Conservation (phyloP, 1,284 basidiomycete species). For the Exobasidium cylindrosporum region DNA sequence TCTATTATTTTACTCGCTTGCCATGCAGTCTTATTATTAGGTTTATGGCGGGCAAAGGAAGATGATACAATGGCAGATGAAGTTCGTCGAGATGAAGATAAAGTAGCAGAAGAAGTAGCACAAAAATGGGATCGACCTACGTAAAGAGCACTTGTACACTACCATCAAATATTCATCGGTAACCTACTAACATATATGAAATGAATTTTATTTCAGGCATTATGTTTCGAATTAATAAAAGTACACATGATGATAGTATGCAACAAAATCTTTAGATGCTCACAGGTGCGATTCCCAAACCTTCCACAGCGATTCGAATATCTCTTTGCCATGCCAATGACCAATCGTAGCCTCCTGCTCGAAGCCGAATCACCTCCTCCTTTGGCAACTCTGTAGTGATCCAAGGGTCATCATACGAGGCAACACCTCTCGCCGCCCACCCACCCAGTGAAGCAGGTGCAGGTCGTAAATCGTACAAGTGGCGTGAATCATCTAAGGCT, state of each 20-base stretch:
- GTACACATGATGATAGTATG: not conserved
- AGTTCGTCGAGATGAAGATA: slow-evolving; percentile 5
- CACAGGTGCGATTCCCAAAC: not conserved
- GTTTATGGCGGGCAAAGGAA: slow-evolving; percentile 7
- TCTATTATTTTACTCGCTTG: slow-evolving; percentile 8
- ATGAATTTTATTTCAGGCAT: not conserved
- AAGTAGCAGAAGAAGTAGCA: not conserved
- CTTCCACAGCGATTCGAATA: not conserved
- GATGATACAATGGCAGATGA: slow-evolving; percentile 5
- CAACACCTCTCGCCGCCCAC: slow-evolving; percentile 17
- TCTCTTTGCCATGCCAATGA: not conserved
- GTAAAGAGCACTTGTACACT: not conserved
- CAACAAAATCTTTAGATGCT: not conserved
- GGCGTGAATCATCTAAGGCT: slow-evolving; percentile 34
- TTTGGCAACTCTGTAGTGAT: slow-evolving; percentile 29
- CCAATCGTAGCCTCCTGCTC: slow-evolving; percentile 48
- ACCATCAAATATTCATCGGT: slow-evolving; percentile 6
- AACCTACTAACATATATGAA: no score
- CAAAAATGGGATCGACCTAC: not conserved
- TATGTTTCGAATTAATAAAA: not conserved
- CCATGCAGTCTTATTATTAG: slow-evolving; percentile 7
- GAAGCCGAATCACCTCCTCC: slow-evolving; percentile 31
- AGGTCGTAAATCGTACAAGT: slow-evolving; percentile 26
- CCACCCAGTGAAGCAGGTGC: slow-evolving; percentile 15
- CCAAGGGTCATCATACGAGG: slow-evolving; percentile 46